Evolutionary conservation across 306 rosid species (phyloP), one percentile per base, ranked within the genome.

Genomic region (Astragalus membranaceus): DNA sequence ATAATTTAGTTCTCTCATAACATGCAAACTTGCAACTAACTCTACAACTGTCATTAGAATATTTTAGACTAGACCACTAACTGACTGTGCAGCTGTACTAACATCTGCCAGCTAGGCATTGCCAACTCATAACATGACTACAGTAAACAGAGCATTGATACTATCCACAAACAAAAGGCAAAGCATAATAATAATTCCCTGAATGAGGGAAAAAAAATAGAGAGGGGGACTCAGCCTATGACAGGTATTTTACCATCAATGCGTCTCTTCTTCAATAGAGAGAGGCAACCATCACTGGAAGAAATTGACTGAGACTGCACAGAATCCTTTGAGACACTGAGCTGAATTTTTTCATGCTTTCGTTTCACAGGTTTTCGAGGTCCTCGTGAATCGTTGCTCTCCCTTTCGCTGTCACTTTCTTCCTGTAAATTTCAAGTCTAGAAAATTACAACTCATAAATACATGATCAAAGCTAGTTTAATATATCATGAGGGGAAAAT

Each of bases 391-490:
- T 88, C 90, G 72, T 79, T 81, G 82, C 88, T 88, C 83, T 91
- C 97, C 79, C 70, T 75, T 66, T 91, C 97, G 78, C 88, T 91
- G 30, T 86, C 89, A 72, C 84, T 88, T 64, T 78, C 89, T 70
- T 79, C 92, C 97, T 88, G 88, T 75, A 70, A 63, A 56, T 84
- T 64, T 69, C 43, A 20, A 70, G 56, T 36, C 41, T 61, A 74
- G 29, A 72, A 76, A 54, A 74, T 32, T 69, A 65, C 15, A 65
- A 70, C 32, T 48, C 64, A 75, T 33, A 67, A 56, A 46, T 59
- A 61, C 50, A 35, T 57, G 51, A 36, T 67, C 67, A 55, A 61
- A 72, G 48, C 12, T 46, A 47, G 71, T 46, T 46, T 54, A 44
- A 20, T 67, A 43, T 61, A 43, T 52, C 36, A 70, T 7, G 4